Evolutionary conservation across 148 eudicot species (phyloP).

Genomic region (Chenopodium formosanum): DNA sequence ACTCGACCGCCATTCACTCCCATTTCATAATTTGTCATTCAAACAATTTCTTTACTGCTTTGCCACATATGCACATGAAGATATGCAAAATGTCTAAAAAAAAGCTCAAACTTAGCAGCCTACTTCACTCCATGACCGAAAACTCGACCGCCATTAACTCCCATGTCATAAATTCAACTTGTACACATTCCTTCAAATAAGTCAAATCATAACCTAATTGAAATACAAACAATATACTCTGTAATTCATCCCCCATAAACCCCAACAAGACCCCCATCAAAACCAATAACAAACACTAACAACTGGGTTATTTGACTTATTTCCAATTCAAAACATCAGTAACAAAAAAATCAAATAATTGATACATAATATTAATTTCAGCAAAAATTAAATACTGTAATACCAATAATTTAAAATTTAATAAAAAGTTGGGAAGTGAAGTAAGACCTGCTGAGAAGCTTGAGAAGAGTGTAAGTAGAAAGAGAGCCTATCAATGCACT

Average conservation of each 20-base stretch:
- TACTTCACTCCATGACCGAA: no score
- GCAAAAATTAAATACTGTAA: neutral
- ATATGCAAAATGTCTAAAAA: no score
- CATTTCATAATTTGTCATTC: neutral
- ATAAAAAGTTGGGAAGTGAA: neutral
- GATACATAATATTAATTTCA: neutral
- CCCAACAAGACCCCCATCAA: neutral
- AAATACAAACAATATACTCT: neutral
- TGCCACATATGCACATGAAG: no score
- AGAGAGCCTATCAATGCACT: constrained; percentile 83
- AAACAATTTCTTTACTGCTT: no score
- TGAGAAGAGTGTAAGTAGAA: constrained; percentile 66
- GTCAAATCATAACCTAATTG: neutral
- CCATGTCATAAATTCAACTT: neutral
- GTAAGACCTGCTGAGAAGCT: constrained; percentile 58
- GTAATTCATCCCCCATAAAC: neutral
- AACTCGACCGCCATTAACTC: no score
- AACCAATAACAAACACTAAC: neutral
- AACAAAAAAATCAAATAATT: neutral
- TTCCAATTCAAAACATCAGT: neutral
- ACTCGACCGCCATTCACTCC: neutral
- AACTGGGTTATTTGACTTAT: neutral
- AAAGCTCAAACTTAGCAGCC: no score
- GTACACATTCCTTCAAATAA: neutral
- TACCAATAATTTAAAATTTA: neutral